A percentile compares a stretch with the other conserved stretches of the same genome.
These are phyloP conservation scores for Kurtzmaniella fragi DNA, from an alignment of 805 yeast species.

Conservation along the genomic window DNA sequence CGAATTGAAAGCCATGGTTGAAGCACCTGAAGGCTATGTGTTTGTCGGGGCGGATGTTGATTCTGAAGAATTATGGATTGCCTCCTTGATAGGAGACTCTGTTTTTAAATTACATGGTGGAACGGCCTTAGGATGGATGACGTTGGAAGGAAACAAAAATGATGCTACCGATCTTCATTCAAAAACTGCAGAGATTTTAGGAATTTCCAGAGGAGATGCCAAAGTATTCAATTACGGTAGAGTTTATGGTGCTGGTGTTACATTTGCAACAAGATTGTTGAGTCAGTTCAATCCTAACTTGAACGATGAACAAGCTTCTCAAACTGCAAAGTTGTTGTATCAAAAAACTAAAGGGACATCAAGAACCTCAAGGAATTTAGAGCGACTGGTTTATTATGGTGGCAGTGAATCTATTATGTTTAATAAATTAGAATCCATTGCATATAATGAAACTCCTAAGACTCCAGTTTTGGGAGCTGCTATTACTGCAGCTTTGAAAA, in stretches of 20 bases:
- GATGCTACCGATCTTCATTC: conserved; percentile 95
- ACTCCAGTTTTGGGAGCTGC: conserved; percentile 95
- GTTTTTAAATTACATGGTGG: conserved; percentile 88
- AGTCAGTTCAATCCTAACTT: conserved; percentile 76
- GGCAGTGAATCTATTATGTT: conserved; percentile 93
- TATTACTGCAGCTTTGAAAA: conserved; percentile 77
- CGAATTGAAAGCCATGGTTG: conserved; percentile 80
- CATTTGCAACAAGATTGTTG: conserved; percentile 79
- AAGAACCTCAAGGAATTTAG: conserved; percentile 13
- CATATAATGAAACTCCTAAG: conserved; percentile 70
- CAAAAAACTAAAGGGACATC: conserved; percentile 72
- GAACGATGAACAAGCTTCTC: conserved; percentile 59
- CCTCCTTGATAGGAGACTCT: conserved; percentile 90
- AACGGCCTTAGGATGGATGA: conserved; percentile 99
- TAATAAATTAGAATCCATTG: conserved; percentile 82
- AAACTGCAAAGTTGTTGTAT: conserved; percentile 64
- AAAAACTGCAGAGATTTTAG: conserved; percentile 84
- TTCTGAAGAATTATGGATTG: conserved; percentile 97
- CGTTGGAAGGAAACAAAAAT: conserved; percentile 87
- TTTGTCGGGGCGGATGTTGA: conserved; percentile 99
- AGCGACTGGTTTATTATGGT: conserved; percentile 59
- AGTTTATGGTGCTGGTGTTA: conserved; percentile 95
- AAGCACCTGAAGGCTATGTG: conserved; percentile 83
- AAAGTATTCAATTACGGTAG: conserved; percentile 95
- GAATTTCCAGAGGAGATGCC: conserved; percentile 87